Conservation (phyloP, 306 rosid genomes). For the Begonia masoniana region DNA sequence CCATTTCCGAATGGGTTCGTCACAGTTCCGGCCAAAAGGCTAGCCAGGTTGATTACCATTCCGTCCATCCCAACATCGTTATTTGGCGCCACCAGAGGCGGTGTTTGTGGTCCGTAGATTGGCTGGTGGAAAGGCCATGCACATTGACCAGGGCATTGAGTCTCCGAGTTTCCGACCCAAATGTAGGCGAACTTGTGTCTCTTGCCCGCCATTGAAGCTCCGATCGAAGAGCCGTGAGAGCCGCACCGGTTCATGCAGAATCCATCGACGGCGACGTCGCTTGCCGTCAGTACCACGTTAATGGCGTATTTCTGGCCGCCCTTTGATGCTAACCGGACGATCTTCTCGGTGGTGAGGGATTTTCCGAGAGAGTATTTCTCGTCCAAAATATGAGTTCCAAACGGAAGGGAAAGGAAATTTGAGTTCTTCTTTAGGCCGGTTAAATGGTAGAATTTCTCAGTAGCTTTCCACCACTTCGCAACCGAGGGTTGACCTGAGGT, state of each 20-base stretch:
- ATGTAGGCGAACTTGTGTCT: constrained; percentile 21
- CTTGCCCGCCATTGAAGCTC: constrained; percentile 9
- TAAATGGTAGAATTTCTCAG: constrained; percentile 29
- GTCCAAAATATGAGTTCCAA: constrained; percentile 32
- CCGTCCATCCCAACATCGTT: constrained; percentile 67
- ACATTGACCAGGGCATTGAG: constrained; percentile 55
- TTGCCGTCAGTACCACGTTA: constrained; percentile 41
- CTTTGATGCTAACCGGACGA: constrained; percentile 30
- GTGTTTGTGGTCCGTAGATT: constrained; percentile 40
- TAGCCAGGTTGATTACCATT: constrained; percentile 42
- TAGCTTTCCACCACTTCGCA: constrained; percentile 40
- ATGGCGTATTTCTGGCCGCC: constrained; percentile 21
- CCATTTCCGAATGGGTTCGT: constrained; percentile 56
- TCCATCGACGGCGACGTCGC: constrained; percentile 37
- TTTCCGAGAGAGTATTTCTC: constrained; percentile 28
- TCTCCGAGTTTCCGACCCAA: constrained; percentile 62
- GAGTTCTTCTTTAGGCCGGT: constrained; percentile 8
- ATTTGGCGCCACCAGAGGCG: constrained; percentile 44
- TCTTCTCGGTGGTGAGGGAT: constrained; percentile 26
- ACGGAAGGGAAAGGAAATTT: constrained; percentile 9
- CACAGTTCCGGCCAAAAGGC: constrained; percentile 35
- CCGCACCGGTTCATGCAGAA: constrained; percentile 53
- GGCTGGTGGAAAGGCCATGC: constrained; percentile 66
- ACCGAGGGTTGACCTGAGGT: constrained; percentile 29
- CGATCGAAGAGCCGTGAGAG: constrained; percentile 22